Base-by-base conservation (phyloP, 495 filamentous ascomycete species). In the Hypoxylon trugodes region DNA sequence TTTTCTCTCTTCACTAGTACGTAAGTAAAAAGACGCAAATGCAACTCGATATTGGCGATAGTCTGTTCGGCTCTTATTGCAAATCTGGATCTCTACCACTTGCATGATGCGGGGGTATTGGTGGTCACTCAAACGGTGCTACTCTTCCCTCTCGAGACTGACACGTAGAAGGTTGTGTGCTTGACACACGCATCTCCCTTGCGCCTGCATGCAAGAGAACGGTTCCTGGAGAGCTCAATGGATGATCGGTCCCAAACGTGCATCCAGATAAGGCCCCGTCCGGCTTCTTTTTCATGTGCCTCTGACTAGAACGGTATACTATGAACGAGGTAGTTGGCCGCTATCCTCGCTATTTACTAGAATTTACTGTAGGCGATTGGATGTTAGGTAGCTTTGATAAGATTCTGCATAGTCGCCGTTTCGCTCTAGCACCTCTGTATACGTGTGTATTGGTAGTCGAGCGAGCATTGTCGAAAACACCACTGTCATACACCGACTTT, bases 141-240 rank as follows among this genome's bases (percentile, higher is more conserved):
- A 45, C 35, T 62, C 59, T 53, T 59, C 46, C 58, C 69, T 72
- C 59, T 59, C 33, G 40, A 48, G 66, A 72, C 58, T 69, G 69
- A 70, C 69, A 72, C 69, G 69, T 72, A 68, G 69, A 66, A 65
- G 35, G 59, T 68, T 58, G 51, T 54, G 33, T 50, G 61, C 54
- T 51, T 48, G 54, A 69, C 61, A 58, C 45, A 65, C 61, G 50
- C 50, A 61, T 59, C 60, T 59, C 61, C 54, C 65, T 59, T 64
- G 48, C 36, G 36, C 47, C 30, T 21, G 42, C 38, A 71, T 69
- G 58, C 69, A 61, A 59, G 57, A 69, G 26, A 52, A 53, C 55
- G 37, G 61, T 53, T 61, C 60, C 55, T 55, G 52, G 21, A 62
- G 54, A 59, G 63, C 58, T 63, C 24, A 64, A 61, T 72, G 69